These are phyloP conservation scores for Marchantia polymorpha DNA, from an alignment of 225 moss, liverwort and hornwort genomes.

Conservation along the genomic window DNA sequence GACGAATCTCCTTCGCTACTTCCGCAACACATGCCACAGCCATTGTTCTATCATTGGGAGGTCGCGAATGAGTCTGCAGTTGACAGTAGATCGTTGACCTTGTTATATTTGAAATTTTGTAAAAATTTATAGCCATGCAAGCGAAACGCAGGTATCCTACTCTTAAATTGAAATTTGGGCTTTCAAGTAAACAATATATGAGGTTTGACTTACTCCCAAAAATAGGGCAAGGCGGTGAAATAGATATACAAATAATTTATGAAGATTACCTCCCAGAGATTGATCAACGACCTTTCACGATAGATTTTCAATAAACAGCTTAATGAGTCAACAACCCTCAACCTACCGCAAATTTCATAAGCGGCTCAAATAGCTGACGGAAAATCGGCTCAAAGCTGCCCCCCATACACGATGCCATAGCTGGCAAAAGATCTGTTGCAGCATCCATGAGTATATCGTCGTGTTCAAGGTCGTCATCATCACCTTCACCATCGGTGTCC, in stretches of 20 bases:
- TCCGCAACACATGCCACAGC: constrained; percentile 96
- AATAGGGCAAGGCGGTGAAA: too few species aligned
- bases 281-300: too few species aligned
- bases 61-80: constrained; percentile 69
- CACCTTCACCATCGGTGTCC: constrained; percentile 89
- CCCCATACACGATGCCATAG: constrained; percentile 88
- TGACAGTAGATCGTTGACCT: neutral
- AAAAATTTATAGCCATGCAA: too few species aligned
- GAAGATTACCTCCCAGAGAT: too few species aligned
- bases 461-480: constrained; percentile 89
- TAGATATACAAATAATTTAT: too few species aligned
- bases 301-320: neutral
- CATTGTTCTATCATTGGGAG: constrained; percentile 93
- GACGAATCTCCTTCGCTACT: constrained; percentile 90
- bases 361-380: constrained; percentile 80
- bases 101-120: too few species aligned
- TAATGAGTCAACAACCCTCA: neutral
- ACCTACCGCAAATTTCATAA: constrained; percentile 94
- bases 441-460: constrained; percentile 95
- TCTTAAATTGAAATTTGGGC: too few species aligned
- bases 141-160: too few species aligned
- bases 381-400: constrained; percentile 83
- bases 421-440: constrained; percentile 90
- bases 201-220: too few species aligned
- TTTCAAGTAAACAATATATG: too few species aligned